Percentiles rank a stretch among this genome's conserved stretches.
Evolutionary conservation across 768 basidiomycete genomes (phyloP).

Genomic region (Boletales sp.): DNA sequence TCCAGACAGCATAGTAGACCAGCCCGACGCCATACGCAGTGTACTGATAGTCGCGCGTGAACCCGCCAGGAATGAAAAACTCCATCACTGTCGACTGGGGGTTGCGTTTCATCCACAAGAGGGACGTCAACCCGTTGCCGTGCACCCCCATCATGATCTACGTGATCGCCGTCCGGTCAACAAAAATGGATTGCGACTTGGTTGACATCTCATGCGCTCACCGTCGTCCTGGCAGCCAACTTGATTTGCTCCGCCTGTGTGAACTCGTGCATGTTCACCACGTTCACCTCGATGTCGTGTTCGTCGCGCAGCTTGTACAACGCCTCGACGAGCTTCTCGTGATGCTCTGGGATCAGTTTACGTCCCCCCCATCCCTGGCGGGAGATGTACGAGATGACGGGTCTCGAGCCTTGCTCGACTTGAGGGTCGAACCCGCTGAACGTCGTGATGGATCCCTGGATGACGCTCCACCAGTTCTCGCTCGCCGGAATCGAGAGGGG

Average conservation of each 20-base stretch:
- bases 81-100: slow-evolving; percentile 86
- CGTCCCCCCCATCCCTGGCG: slow-evolving; percentile 86
- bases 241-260: slow-evolving; percentile 77
- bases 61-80: slow-evolving; percentile 83
- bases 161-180: background rate
- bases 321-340: slow-evolving; percentile 74
- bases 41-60: slow-evolving; percentile 83
- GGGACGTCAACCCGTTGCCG: slow-evolving; percentile 84
- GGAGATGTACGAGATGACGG: slow-evolving; percentile 91
- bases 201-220: slow-evolving; percentile 34
- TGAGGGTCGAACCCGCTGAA: slow-evolving; percentile 58
- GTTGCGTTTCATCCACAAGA: slow-evolving; percentile 90
- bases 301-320: slow-evolving; percentile 63
- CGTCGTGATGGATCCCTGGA: slow-evolving; percentile 68
- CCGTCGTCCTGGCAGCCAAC: slow-evolving; percentile 82
- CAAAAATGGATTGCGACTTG: background rate
- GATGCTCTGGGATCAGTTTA: slow-evolving; percentile 72
- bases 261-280: slow-evolving; percentile 82
- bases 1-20: slow-evolving; percentile 84
- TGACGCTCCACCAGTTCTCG: slow-evolving; percentile 79
- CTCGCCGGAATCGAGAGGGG: slow-evolving; percentile 74
- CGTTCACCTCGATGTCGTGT: slow-evolving; percentile 83
- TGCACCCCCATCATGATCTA: slow-evolving; percentile 95
- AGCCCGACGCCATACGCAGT: slow-evolving; percentile 79
- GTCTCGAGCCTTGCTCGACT: slow-evolving; percentile 46